Conservation (phyloP, 352 stramenopile species). For the Globisporangium radiosum region DNA sequence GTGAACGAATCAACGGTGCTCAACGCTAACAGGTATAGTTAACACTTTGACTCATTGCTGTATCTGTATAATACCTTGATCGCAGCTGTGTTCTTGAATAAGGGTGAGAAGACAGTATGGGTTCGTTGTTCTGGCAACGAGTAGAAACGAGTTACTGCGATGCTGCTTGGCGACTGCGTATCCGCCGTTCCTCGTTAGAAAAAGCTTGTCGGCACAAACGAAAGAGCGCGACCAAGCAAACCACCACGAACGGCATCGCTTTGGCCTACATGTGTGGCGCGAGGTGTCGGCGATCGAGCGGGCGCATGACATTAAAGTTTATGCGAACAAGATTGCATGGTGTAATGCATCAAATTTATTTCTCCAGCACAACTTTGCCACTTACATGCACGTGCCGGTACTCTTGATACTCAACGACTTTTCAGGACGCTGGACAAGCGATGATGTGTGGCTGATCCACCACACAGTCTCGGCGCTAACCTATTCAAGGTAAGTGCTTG, state of each 20-base stretch:
- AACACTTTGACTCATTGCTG: background rate
- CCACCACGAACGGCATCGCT: background rate
- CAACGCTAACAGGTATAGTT: background rate
- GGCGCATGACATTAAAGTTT: background rate
- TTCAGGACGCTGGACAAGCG: background rate
- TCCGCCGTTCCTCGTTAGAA: background rate
- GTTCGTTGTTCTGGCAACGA: background rate
- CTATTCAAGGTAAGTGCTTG: no score
- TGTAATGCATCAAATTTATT: background rate
- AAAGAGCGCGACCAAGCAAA: background rate
- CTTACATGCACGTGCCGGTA: background rate
- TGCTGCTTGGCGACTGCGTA: background rate
- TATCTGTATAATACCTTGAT: background rate
- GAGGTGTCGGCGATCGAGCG: background rate
- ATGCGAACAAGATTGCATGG: background rate
- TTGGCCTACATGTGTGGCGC: background rate
- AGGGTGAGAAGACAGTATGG: background rate
- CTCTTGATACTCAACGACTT: background rate
- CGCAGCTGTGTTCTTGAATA: background rate
- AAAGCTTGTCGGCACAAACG: background rate
- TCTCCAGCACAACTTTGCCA: background rate
- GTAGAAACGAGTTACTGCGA: background rate
- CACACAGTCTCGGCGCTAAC: no score
- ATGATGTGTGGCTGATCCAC: background rate
- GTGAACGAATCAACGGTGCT: background rate